Evolutionary conservation across 2,329 filamentous ascomycete genomes (phyloP), one percentile per base, ranked within the genome.

Genomic region (Arthrobotrys iridis): DNA sequence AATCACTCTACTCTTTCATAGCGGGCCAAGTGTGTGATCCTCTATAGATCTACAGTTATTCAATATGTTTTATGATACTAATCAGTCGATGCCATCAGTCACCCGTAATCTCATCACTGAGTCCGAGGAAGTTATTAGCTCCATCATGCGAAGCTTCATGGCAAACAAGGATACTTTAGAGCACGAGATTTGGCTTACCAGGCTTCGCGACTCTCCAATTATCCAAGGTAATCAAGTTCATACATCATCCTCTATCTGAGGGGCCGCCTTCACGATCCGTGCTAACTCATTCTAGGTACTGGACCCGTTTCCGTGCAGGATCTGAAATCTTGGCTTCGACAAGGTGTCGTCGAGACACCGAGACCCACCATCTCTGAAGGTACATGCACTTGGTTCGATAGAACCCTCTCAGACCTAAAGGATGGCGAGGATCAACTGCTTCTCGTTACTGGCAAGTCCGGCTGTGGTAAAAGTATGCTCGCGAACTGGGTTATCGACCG

Each of bases 311-410:
- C 59, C 2, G 24, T 73, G 3, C 33, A 62, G 3, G 68, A 73
- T 22, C 30, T 73, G 45, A 73, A 73, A 46, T 28, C 35, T n/a
- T 73, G 68, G 68, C 37, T 73, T 2, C 68, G 68, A 10, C 68
- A 73, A 24, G 68, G 68, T 10, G 33, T 35, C 0, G 33, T 66
- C 0, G 60, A 65, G 33, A 37, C 45, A 10, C 59, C 68, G 1
- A 65, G 30, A 20, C 50, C 59, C 4, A 73, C 68, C 5, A 73
- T 73, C n/a, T 73, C 50, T 6, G 68, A 73, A 24, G 68, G 68
- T 1, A 73, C 68, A 3, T 73, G 68, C 50, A 73, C 68, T 20
- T 73, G 68, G 68, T 73, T 73, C 26, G 68, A 73, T n/a, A 59
- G 60, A 30, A 65, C 43, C 2, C 52, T 73, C 8, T 73, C 68